Evolutionary conservation across 352 stramenopile species (phyloP), one percentile per base, ranked within the genome.

Genomic region (Hyaloperonospora arabidopsidis): DNA sequence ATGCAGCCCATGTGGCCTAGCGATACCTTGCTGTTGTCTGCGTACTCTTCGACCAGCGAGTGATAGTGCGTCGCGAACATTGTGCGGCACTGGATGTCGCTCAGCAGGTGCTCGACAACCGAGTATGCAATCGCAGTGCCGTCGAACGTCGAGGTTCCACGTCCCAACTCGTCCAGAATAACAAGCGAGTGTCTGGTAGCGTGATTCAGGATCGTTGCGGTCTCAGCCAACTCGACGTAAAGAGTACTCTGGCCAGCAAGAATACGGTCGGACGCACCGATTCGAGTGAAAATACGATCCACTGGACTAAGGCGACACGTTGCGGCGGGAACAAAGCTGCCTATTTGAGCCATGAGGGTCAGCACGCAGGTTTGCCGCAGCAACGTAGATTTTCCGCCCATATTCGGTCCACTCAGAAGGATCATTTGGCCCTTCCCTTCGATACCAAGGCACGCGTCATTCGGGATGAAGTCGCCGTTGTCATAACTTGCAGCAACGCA

Each of bases 31-130:
- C 63, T 57, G 22, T 89, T 74, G 22, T 72, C 65, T 1, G 68
- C 45, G 38, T 92, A 94, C 52, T 92, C 84, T 61, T 97, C 91
- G 0, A 90, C 86, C 11, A 99, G 69, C 44, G 97, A 96, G 47
- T 96, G 96, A 68, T 99, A 99, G 63, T 99, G 97, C 2, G 97
- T 99, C 10, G 97, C 96, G 61, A 99, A 99, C 57, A 99, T 90
- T 3, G 96, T 96, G 17, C 97, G 81, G 66, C 96, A 99, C 23
- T 70, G 86, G 67, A 73, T 74, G 6, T 76, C 60, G 28, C 72
- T 76, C 1, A 98, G 67, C 32, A 98, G 59, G 65, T 96, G 89
- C 57, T 98, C 93, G 2, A 98, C 83, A 15, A 98, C 96, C n/a
- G 96, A 84, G 71, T 95, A 98, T 13, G 97, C 97, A 51, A 99